Percentiles rank a stretch among this genome's conserved stretches.
Conservation (phyloP, 495 filamentous ascomycete species). For the Aspergillus cavernicola region DNA sequence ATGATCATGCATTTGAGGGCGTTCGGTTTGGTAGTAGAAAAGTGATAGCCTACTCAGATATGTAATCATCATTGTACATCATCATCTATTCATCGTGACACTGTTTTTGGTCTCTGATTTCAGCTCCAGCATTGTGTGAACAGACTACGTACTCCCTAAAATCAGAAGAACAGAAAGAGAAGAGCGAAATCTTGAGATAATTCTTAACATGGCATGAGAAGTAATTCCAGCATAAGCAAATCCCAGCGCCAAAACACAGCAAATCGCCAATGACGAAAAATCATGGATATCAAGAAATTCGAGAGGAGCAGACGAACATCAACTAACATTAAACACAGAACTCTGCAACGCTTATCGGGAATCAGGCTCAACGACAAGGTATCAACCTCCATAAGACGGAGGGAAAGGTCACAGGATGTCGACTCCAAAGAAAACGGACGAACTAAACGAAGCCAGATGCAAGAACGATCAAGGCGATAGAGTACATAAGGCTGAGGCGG, state of each 20-base stretch:
- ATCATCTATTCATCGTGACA: not conserved
- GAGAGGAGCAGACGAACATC: conserved; percentile 12
- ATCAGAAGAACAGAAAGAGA: not conserved
- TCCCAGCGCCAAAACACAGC: conserved; percentile 33
- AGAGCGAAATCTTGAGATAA: not conserved
- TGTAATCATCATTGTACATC: not conserved
- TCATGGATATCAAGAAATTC: conserved; percentile 38
- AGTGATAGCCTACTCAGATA: conserved; percentile 4
- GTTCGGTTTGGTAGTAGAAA: conserved; percentile 6
- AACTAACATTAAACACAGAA: conserved; percentile 9
- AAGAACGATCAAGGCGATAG: conserved; percentile 32
- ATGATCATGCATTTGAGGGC: conserved; percentile 16
- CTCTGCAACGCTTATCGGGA: conserved; percentile 20
- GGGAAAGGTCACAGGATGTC: conserved; percentile 5
- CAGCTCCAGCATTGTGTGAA: too few relatives aligned
- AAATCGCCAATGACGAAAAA: conserved; percentile 32
- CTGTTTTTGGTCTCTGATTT: too few relatives aligned
- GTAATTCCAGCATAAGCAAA: conserved; percentile 5
- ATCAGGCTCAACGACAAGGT: conserved; percentile 17
- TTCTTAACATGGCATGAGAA: conserved; percentile 5
- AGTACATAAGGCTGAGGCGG: conserved; percentile 26
- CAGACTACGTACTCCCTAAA: too few relatives aligned
- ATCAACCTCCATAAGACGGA: conserved; percentile 1
- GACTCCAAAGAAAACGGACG: conserved; percentile 5
- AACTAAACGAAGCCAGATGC: conserved; percentile 22